These are phyloP conservation scores for Coemansia sp. DNA, from an alignment of 192 early-diverging fungal species.

Conservation along the genomic window DNA sequence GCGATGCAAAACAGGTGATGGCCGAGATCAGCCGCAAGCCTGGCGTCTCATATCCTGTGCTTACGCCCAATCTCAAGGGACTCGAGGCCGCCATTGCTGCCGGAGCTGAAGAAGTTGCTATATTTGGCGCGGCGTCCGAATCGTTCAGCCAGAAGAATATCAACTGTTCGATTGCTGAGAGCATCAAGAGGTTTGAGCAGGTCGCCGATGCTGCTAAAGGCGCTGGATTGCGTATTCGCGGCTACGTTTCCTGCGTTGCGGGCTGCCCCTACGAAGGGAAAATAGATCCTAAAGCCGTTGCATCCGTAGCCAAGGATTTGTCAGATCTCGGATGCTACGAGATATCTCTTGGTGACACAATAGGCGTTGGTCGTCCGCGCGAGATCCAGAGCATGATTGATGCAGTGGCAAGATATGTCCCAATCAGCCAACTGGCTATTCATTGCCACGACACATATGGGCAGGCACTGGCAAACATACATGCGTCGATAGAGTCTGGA, in stretches of 20 bases:
- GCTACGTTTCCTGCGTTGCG: constrained; percentile 87
- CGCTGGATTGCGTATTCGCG: constrained; percentile 65
- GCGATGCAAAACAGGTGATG: constrained; percentile 77
- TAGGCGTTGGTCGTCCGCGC: constrained; percentile 82
- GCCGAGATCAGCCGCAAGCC: constrained; percentile 60
- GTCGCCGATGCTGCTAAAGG: constrained; percentile 66
- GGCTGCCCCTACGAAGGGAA: constrained; percentile 93
- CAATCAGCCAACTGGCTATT: constrained; percentile 76
- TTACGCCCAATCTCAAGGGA: constrained; percentile 87
- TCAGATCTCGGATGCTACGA: constrained; percentile 95
- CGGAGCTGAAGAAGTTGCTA: constrained; percentile 84
- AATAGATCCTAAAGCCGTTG: constrained; percentile 68
- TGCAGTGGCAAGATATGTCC: constrained; percentile 66
- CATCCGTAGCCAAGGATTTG: constrained; percentile 68
- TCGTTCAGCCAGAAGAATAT: constrained; percentile 89
- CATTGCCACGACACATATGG: constrained; percentile 99
- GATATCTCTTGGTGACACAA: constrained; percentile 94
- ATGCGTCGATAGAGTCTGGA: constrained; percentile 75
- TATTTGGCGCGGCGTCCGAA: constrained; percentile 89
- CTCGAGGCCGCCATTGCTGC: constrained; percentile 77
- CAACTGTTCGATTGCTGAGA: constrained; percentile 87
- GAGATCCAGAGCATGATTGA: constrained; percentile 69
- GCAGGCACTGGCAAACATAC: constrained; percentile 91
- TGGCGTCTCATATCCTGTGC: constrained; percentile 81
- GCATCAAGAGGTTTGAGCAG: constrained; percentile 67